phyloP scores from a whole-genome alignment of 2,329 filamentous ascomycete species.

The Paracoccidioides brasiliensis region DNA sequence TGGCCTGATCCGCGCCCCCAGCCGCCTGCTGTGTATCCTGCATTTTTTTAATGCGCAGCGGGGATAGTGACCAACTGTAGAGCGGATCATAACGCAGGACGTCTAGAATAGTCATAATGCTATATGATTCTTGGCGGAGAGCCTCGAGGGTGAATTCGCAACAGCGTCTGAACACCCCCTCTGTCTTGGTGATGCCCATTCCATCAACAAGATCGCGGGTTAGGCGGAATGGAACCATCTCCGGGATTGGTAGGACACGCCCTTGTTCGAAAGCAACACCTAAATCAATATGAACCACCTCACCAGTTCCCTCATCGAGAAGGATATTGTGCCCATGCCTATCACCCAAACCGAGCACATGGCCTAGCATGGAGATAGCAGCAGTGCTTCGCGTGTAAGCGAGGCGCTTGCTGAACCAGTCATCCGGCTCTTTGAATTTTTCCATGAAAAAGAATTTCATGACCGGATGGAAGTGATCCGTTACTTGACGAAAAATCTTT shows the following conservation, averaged over 20 bases:
- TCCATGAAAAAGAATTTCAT: slow-evolving; percentile 98
- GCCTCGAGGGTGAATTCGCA: slow-evolving; percentile 96
- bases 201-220: slow-evolving; percentile 92
- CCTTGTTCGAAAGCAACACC: slow-evolving; percentile 96
- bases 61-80: slow-evolving; percentile 86
- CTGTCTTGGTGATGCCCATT: slow-evolving; percentile 89
- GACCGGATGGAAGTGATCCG: slow-evolving; percentile 75
- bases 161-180: slow-evolving; percentile 93
- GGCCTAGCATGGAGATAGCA: slow-evolving; percentile 86
- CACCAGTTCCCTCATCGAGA: slow-evolving; percentile 75
- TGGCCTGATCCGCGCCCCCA: slow-evolving; percentile 25
- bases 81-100: slow-evolving; percentile 96
- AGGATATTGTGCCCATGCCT: slow-evolving; percentile 95
- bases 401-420: slow-evolving; percentile 82
- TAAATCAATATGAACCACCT: slow-evolving; percentile 93
- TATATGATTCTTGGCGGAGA: slow-evolving; percentile 85
- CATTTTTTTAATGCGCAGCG: slow-evolving; percentile 51
- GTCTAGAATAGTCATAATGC: slow-evolving; percentile 97
- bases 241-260: slow-evolving; percentile 84
- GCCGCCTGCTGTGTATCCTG: slow-evolving; percentile 41
- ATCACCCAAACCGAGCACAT: slow-evolving; percentile 85
- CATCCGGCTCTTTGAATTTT: slow-evolving; percentile 80
- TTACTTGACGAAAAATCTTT: slow-evolving; percentile 62
- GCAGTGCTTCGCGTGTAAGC: slow-evolving; percentile 90
- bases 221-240: slow-evolving; percentile 88